Base-by-base conservation (phyloP, 2,329 filamentous ascomycete species). In the Aspergillus quadricinctus region DNA sequence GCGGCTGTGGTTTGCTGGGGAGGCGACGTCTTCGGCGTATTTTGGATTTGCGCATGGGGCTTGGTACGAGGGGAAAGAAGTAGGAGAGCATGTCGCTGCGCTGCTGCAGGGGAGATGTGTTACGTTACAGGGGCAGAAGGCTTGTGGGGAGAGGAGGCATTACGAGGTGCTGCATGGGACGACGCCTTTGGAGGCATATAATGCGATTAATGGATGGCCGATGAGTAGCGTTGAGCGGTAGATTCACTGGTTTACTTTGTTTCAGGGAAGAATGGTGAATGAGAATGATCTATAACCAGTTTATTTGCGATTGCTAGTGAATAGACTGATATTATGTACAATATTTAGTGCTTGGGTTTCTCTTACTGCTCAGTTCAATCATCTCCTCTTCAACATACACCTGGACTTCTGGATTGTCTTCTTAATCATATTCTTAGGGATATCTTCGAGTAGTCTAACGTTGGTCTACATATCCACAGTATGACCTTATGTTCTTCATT, bases 21-120 rank as follows among this genome's bases (percentile, higher is more conserved):
- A 88, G 67, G 82, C 81, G 1, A 86, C 80, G 1, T 85, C 81
- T 35, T 77, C 83, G 0, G 76, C 83, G 60, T 88, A 86, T 66
- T 88, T 81, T 68, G 86, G 86, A 0, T 88, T 85, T 68, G 62
- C 88, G 65, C 86, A 88, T 29, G 83, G 83, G 0, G 83, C 83
- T 0, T 86, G 77, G 70, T 83, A 77, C 37, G 83, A 86, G 64
- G 83, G 83, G 0, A 74, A 75, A 1, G 75, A 78, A 5, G 79
- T 76, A 0, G 83, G 79, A 0, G 68, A 74, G 29, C 61, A 67
- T 27, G 61, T 72, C 27, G 69, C 66, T 5, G 66, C 62, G 23
- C 52, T 70, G 37, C 54, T 71, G 53, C 58, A 64, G 41, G 57
- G 25, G 17, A 55, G 53, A 3, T 70, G 69, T 40, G 57, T 52